Base-by-base conservation (phyloP, 495 filamentous ascomycete genomes). In the Parachaetomium inaequale region DNA sequence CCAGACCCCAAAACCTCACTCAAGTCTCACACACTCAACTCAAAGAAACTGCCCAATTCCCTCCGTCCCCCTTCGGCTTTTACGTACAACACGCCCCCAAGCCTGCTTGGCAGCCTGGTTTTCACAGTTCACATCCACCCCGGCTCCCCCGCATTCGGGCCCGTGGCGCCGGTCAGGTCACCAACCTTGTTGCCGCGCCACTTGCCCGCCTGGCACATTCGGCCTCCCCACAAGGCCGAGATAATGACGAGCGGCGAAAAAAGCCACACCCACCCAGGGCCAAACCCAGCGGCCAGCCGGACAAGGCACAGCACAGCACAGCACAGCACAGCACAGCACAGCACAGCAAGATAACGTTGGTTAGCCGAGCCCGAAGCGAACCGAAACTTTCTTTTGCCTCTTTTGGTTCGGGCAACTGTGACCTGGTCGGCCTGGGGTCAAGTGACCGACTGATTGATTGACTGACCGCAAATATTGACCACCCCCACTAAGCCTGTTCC, bases 401-500 rank as follows among this genome's bases (percentile, higher is more conserved):
- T 36, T 36, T 32, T 32, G 4, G 31, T 2, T 12, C 17, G 8
- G 12, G 36, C 36, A 40, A 40, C 8, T 15, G 34, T 11, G 3
- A 36, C 10, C 34, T 36, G 14, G 14, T 17, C 6, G 49, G 32
- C 11, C 29, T 14, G 31, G 8, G 34, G 53, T 55, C 53, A 55
- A 57, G 25, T 46, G 38, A 57, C 54, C 26, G 47, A 3, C 38
- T 34, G 32, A 11, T 34, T 11, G 32, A 34, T 5, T 11, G 42
- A 17, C 42, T 23, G 17, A 46, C 42, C 42, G n/a, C 54, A 15
- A 46, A 57, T 57, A 57, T 57, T 57, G 40, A n/a, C n/a, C 32
- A 6, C 38, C 15, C 17, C 2, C 42, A 19, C 54, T 57, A 45
- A 28, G 14, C 54, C 54, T 57, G 54, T 57, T 57, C 54, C 54